Base-by-base conservation (phyloP, 805 yeast genomes). In the Nadsonia fulvescens region DNA sequence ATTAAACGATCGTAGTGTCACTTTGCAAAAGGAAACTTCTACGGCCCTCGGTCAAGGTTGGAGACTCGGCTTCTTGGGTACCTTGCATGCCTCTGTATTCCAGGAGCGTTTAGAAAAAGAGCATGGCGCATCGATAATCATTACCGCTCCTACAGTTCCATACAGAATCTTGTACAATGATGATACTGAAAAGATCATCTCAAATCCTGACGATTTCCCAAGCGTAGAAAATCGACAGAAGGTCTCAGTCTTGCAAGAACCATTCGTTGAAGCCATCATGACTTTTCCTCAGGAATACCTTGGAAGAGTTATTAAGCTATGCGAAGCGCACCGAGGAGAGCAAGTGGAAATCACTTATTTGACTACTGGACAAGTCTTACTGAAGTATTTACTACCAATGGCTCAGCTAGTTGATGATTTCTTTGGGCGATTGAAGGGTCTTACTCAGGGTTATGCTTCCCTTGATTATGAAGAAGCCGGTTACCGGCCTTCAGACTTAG, bases 31-130 rank as follows among this genome's bases (percentile, higher is more conserved):
- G 39, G 95, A 86, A 40, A 78, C 93, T 0, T 83, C 95, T 0
- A 76, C 72, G 43, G 96, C 96, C 0, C 56, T 86, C 31, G 98
- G 98, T 0, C 89, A 83, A 42, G 98, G 98, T 18, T 86, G 98
- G 98, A 67, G 96, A 49, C 53, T 86, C 18, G 98, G 98, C 1
- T 86, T 86, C 44, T 53, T 86, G 15, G 98, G 98, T 0, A 79
- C 95, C 0, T 52, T 86, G 17, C 98, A 86, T 54, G 95, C 96
- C 1, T 74, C 92, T 6, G 95, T 86, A 1, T 86, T 86, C 51
- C 75, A 76, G 40, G 95, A 89, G 40, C 57, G 98, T 26, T 56
- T 86, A 31, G 92, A 82, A 39, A 79, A 77, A 35, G 98, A 86
- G 47, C 83, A 89, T 43, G 96, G 96, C 5, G 82, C 93, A 2